These are phyloP conservation scores for Elaeagnus macrophylla DNA, from an alignment of 306 rosid genomes.

Conservation along the genomic window DNA sequence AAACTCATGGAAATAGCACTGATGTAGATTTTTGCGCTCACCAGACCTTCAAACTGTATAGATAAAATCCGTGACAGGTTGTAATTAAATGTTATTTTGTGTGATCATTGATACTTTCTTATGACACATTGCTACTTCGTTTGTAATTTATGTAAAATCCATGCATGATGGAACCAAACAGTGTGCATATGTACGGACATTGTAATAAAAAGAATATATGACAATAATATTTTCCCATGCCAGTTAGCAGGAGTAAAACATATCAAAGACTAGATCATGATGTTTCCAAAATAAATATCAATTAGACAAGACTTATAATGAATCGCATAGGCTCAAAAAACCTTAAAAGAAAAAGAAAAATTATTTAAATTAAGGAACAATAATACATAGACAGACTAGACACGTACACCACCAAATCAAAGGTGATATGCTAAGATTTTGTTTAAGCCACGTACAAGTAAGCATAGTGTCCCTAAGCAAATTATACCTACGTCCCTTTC, in stretches of 20 bases:
- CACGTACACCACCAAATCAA: conserved; percentile 44
- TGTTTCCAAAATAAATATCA: conserved; percentile 51
- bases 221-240: not conserved
- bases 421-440: conserved; percentile 28
- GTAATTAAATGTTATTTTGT: too few species aligned
- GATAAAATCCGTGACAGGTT: too few species aligned
- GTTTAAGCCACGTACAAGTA: conserved; percentile 4
- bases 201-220: too few species aligned
- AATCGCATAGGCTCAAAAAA: conserved; percentile 41
- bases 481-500: conserved; percentile 15
- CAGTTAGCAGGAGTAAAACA: conserved; percentile 21
- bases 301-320: conserved; percentile 27
- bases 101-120: too few species aligned
- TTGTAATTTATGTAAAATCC: too few species aligned
- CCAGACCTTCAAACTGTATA: too few species aligned
- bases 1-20: too few species aligned
- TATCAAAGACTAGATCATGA: conserved; percentile 39
- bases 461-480: conserved; percentile 1
- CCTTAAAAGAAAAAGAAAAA: conserved; percentile 16
- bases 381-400: conserved; percentile 8
- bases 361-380: conserved; percentile 15
- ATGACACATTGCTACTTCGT: too few species aligned
- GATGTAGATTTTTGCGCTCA: too few species aligned
- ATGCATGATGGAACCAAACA: too few species aligned
- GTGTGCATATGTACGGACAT: too few species aligned